Conservation (phyloP, 148 eudicot species). For the Camellia lanceoleosa region DNA sequence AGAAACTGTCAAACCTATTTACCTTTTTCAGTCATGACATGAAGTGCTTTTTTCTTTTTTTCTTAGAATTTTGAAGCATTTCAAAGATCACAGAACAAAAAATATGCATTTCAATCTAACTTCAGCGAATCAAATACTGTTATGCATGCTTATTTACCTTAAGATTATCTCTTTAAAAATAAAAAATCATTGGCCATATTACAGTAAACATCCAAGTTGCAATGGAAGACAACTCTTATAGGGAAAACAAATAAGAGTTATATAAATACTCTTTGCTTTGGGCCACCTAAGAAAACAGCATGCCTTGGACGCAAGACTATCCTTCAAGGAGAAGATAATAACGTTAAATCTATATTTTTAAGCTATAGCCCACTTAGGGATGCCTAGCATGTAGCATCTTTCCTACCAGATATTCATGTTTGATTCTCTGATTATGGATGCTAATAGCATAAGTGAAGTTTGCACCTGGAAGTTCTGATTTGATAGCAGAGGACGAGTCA, state of each 20-base stretch:
- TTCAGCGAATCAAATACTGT: background rate
- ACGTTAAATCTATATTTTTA: no score
- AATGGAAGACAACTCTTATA: background rate
- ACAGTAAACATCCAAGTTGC: background rate
- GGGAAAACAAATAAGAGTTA: background rate
- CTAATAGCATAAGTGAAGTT: background rate
- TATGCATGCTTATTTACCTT: background rate
- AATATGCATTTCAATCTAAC: background rate
- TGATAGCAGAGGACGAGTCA: slow-evolving; percentile 29
- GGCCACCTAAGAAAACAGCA: slow-evolving; percentile 4
- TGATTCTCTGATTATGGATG: background rate
- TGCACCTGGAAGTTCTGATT: slow-evolving; percentile 55
- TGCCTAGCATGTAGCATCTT: background rate
- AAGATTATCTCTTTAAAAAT: background rate
- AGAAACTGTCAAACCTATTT: background rate
- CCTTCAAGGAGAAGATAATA: background rate
- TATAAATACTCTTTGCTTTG: background rate
- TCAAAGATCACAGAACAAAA: background rate
- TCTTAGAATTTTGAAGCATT: background rate
- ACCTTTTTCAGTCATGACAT: background rate
- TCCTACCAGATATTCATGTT: background rate
- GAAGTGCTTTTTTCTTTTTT: background rate
- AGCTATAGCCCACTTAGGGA: background rate
- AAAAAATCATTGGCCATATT: background rate
- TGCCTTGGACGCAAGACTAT: background rate